These are phyloP conservation scores for Elymus sibiricus DNA, from an alignment of 176 grass and related monocot species.

Conservation along the genomic window DNA sequence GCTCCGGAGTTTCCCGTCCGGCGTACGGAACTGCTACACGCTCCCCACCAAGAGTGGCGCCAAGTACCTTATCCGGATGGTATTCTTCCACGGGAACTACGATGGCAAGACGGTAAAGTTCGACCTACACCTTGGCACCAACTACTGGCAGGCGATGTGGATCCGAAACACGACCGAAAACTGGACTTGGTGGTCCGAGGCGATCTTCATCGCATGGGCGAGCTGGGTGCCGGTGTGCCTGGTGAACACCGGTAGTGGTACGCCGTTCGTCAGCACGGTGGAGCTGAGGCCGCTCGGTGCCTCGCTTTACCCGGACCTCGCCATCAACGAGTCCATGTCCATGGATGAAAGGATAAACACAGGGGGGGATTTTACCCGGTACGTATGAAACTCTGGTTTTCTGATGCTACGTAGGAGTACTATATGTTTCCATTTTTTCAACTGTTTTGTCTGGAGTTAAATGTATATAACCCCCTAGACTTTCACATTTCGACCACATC, in stretches of 20 bases:
- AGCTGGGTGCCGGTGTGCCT: conserved; percentile 31
- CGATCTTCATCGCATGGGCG: background rate
- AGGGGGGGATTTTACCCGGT: background rate
- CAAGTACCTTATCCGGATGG: background rate
- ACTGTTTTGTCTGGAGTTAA: too few relatives aligned
- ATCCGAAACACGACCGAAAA: background rate
- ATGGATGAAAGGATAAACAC: background rate
- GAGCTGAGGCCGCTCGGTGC: conserved; percentile 3
- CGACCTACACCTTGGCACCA: background rate
- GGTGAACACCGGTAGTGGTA: conserved; percentile 34
- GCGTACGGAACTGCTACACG: background rate
- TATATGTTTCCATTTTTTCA: too few relatives aligned
- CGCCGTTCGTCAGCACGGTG: conserved; percentile 29
- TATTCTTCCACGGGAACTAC: background rate
- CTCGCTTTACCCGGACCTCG: background rate
- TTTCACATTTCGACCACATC: too few relatives aligned
- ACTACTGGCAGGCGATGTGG: background rate
- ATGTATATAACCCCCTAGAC: too few relatives aligned
- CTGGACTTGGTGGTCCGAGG: background rate
- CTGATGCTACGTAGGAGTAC: background rate
- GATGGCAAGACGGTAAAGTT: background rate
- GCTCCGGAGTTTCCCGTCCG: background rate
- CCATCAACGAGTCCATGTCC: background rate
- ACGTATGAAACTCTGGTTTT: background rate
- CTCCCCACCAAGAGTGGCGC: background rate